Base-by-base conservation (phyloP, 768 basidiomycete genomes). In the Leccinum boreale region DNA sequence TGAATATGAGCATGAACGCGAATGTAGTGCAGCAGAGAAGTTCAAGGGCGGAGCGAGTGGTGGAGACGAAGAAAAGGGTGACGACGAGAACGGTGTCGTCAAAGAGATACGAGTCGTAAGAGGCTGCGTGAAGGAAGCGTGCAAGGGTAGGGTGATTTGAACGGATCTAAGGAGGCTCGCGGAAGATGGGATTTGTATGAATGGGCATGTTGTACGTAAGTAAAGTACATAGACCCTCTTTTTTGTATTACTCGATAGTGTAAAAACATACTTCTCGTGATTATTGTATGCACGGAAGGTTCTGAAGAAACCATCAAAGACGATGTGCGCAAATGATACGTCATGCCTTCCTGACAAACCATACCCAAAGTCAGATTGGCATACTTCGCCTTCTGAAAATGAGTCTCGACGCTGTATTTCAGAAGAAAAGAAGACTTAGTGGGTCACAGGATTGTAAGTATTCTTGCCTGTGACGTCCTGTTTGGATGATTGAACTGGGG, bases 81-180 rank as follows among this genome's bases (percentile, higher is more conserved):
- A 73, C 77, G 14, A 79, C 76, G 51, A 71, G 80, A 61, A 84
- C 83, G 14, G 66, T 71, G 24, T 77, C 80, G 47, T 71, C 89
- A 68, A 90, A 86, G 78, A 78, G 87, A 67, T 81, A 81, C 65
- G 87, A 84, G 1, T 19, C 45, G 29, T 54, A 47, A 8, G 54
- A 61, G 8, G 51, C 2, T 19, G 35, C 33, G 36, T 48, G 57
- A 60, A 9, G 31, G 19, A 12, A 12, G 19, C 2, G 1, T 4
- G 31, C 15, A 11, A 15, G 31, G 29, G 17, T 15, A 19, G 24
- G 44, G 10, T 60, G 23, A 33, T 64, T 29, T 58, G 36, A 21
- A 50, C 11, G 48, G 19, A 58, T 51, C 29, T 52, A 46, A 7
- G 56, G 24, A 33, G 29, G 4, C 7, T 23, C 0, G 15, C 8